phyloP scores from a whole-genome alignment of 306 rosid genomes.

The Herpetospermum pedunculosum region DNA sequence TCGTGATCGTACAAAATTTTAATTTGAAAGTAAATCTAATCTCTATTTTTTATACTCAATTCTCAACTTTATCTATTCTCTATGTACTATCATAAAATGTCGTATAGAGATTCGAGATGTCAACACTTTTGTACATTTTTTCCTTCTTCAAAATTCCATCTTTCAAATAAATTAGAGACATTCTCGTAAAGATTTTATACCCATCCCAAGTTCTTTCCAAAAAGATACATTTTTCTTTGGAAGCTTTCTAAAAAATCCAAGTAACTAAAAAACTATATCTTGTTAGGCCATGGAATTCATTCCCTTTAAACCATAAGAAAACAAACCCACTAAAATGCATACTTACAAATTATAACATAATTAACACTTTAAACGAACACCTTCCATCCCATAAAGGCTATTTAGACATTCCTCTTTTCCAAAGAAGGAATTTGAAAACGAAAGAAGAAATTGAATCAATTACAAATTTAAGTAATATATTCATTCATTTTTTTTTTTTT shows the following conservation, averaged over 20 bases:
- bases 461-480: background rate
- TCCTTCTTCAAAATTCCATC: background rate
- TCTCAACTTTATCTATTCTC: background rate
- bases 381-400: background rate
- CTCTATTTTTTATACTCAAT: background rate
- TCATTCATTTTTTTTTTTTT: too few relatives aligned
- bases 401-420: background rate
- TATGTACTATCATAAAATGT: background rate
- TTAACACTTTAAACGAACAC: background rate
- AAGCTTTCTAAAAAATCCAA: background rate
- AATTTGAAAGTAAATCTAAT: background rate
- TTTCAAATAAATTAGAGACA: background rate
- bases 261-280: background rate
- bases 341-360: background rate
- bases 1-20: background rate
- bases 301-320: background rate
- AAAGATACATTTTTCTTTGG: background rate
- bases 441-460: background rate
- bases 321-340: background rate
- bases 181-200: background rate
- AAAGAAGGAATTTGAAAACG: background rate
- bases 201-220: background rate
- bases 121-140: background rate
- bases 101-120: background rate
- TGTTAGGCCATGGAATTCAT: conserved; percentile 4